Base-by-base conservation (phyloP, 768 basidiomycete genomes). In the Xerocomellus dryophilus region DNA sequence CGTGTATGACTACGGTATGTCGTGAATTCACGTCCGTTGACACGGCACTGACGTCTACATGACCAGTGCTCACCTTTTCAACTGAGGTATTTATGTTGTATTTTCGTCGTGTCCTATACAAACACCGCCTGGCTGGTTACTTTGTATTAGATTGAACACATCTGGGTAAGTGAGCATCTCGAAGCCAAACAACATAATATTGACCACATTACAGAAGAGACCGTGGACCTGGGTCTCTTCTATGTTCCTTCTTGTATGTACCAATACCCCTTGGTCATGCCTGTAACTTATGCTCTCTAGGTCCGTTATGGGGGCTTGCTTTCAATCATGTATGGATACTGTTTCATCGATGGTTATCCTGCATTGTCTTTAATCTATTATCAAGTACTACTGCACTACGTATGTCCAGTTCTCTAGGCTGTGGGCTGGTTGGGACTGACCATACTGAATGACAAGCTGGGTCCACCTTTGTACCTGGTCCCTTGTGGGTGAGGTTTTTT, bases 261-360 rank as follows among this genome's bases (percentile, higher is more conserved):
- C n/a, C 14, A 6, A 40, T 17, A 18, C 15, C 15, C 3, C 4
- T 7, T 15, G 5, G 4, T 4, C 2, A 14, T 36, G 7, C 7
- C 27, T 10, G 9, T 17, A 6, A 15, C 7, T 27, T 0, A 34
- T 8, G 10, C n/a, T 11, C 15, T 11, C 32, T 46, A 58, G 57
- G 49, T 58, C n/a, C 54, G 54, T 29, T 58, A 58, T 51, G 12
- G 20, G 18, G 57, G 54, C 20, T 7, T 56, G 20, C 21, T 40
- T 6, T 9, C 40, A 17, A 3, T 38, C 15, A 23, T 56, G 57
- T 58, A 51, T 21, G 50, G 7, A 3, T 12, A 43, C 9, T 7
- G 2, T 35, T 21, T 31, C 4, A 11, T 32, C 43, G 4, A 7
- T 38, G 15, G 15, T 23, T 15, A 18, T 42, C 4, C 32, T 4